phyloP scores from a whole-genome alignment of 768 basidiomycete genomes.

The Bullera alba region DNA sequence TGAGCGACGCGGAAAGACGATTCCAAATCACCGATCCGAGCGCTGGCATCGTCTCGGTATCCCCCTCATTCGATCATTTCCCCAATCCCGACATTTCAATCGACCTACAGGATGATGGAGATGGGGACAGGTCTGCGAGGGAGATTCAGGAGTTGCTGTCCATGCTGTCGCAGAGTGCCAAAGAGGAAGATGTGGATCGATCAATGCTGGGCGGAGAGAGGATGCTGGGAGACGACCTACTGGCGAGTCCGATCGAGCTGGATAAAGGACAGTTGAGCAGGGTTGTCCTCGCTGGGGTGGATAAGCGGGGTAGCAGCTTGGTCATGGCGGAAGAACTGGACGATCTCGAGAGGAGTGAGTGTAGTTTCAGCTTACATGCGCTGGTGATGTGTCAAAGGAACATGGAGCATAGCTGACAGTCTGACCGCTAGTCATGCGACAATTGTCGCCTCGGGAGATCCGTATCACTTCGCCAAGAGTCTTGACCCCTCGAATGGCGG shows the following conservation, averaged over 20 bases:
- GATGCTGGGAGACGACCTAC: slow-evolving; percentile 9
- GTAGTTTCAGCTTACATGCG: neutral
- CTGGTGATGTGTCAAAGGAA: neutral
- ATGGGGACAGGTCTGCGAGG: too few relatives aligned
- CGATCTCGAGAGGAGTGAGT: slow-evolving; percentile 42
- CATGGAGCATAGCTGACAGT: neutral
- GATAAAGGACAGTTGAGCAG: slow-evolving; percentile 9
- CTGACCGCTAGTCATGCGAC: slow-evolving; percentile 36
- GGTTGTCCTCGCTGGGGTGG: slow-evolving; percentile 9
- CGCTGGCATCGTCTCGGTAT: neutral
- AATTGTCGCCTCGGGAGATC: slow-evolving; percentile 41
- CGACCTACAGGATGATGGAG: neutral
- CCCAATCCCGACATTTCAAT: too few relatives aligned
- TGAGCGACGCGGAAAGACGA: neutral
- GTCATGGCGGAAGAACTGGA: slow-evolving; percentile 44
- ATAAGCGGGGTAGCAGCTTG: slow-evolving; percentile 41
- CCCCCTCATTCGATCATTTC: neutral
- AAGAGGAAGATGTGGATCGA: slow-evolving; percentile 11
- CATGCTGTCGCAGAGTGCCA: neutral
- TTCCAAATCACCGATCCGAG: neutral
- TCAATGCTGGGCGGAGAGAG: neutral
- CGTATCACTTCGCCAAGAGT: slow-evolving; percentile 34
- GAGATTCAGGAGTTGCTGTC: too few relatives aligned
- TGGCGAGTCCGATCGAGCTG: slow-evolving; percentile 40
- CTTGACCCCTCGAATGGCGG: slow-evolving; percentile 32